Conservation (phyloP, 257 asterid genomes). For the Solanum piurae region DNA sequence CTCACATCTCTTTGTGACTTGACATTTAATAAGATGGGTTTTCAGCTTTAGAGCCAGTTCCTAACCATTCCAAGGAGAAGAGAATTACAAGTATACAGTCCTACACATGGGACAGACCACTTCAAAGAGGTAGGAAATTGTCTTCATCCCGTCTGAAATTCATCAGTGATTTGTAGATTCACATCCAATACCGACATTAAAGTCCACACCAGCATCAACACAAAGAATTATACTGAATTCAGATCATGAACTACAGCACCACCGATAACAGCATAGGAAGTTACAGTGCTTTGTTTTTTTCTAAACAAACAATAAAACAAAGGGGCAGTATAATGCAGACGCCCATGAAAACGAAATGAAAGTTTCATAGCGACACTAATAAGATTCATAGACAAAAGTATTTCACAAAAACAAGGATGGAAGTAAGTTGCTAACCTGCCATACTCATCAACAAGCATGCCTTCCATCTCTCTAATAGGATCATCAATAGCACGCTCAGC, state of each 20-base stretch:
- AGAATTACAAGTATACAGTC: not conserved
- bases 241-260: not conserved
- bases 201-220: not conserved
- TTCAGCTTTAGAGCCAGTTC: not conserved
- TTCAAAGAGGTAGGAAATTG: not conserved
- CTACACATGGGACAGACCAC: not conserved
- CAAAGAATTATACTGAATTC: not conserved
- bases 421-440: conserved; percentile 50
- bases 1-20: not conserved
- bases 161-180: not conserved
- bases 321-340: not conserved
- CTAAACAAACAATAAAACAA: not conserved
- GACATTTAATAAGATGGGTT: not conserved
- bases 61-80: not conserved
- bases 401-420: not conserved
- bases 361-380: not conserved
- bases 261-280: not conserved
- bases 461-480: conserved; percentile 98
- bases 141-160: not conserved
- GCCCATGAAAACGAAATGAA: not conserved
- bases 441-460: conserved; percentile 92
- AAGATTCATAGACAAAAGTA: not conserved
- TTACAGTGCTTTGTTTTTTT: not conserved
- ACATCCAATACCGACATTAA: not conserved
- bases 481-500: conserved; percentile 91